Conservation (phyloP, 2,329 filamentous ascomycete genomes). For the Trichoderma sp. region DNA sequence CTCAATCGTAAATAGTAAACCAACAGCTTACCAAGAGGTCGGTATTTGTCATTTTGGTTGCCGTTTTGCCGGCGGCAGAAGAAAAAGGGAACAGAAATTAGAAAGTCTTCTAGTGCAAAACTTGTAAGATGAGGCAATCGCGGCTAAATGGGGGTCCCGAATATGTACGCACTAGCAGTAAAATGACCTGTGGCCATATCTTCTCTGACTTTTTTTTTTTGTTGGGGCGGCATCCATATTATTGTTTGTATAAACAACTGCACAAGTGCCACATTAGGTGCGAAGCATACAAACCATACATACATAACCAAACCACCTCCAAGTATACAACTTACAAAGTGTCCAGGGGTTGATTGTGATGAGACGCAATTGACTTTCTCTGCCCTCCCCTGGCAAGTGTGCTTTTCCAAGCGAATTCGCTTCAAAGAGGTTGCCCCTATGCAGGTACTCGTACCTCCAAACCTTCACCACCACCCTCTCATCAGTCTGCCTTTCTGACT, state of each 20-base stretch:
- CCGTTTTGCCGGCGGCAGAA: neutral
- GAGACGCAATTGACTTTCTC: conserved; percentile 8
- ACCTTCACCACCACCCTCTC: neutral
- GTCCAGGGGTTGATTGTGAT: neutral
- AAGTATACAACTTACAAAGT: neutral
- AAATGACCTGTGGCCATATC: neutral
- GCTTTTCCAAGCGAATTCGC: neutral
- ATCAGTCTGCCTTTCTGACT: neutral
- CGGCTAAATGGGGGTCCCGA: neutral
- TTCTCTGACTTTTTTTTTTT: neutral
- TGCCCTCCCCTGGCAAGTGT: neutral
- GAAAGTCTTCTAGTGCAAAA: neutral
- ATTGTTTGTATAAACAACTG: neutral
- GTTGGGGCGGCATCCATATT: neutral
- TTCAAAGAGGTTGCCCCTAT: neutral
- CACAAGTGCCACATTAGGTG: neutral
- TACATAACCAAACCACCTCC: neutral
- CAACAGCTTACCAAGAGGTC: neutral
- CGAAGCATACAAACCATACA: neutral
- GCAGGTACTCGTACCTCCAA: conserved; percentile 9
- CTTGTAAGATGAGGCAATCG: conserved; percentile 11
- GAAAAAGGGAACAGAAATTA: neutral
- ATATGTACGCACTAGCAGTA: neutral
- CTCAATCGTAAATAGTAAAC: neutral
- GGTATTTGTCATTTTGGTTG: conserved; percentile 1